A percentile compares a stretch with the other conserved stretches of the same genome.
phyloP scores from a whole-genome alignment of 352 stramenopile species.

The Globisporangium nagaii region DNA sequence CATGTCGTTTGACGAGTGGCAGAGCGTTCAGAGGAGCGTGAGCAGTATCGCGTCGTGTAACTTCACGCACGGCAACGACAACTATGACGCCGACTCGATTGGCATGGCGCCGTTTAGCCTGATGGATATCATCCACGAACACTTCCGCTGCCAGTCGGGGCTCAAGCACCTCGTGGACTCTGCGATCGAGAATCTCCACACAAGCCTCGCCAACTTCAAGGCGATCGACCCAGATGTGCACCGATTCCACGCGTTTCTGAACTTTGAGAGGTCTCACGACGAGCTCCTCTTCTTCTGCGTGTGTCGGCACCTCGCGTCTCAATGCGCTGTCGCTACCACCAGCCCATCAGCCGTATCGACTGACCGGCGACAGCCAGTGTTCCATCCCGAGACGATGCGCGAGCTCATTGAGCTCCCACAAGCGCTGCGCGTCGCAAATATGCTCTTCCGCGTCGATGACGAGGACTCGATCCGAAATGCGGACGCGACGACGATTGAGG shows the following conservation, averaged over 20 bases:
- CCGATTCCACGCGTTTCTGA: constrained; percentile 52
- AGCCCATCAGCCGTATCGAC: no score
- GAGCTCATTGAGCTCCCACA: constrained; percentile 45
- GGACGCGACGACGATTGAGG: constrained; percentile 40
- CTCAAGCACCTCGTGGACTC: constrained; percentile 50
- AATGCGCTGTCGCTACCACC: neutral
- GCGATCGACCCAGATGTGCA: constrained; percentile 47
- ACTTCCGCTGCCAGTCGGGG: constrained; percentile 63
- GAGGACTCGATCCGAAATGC: constrained; percentile 27
- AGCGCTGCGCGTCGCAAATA: constrained; percentile 33
- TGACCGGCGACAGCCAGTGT: constrained; percentile 34
- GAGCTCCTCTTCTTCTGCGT: constrained; percentile 63
- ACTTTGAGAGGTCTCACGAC: constrained; percentile 34
- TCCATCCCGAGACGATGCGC: constrained; percentile 45
- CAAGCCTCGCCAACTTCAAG: constrained; percentile 30
- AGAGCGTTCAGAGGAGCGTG: no score
- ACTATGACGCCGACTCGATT: no score
- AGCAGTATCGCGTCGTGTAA: no score
- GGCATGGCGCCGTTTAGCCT: constrained; percentile 30
- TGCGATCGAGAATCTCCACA: constrained; percentile 24
- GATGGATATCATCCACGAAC: constrained; percentile 32
- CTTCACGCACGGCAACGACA: no score
- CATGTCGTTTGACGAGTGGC: constrained; percentile 44
- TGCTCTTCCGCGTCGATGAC: constrained; percentile 48
- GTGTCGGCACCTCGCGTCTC: constrained; percentile 29